Evolutionary conservation across 2,329 filamentous ascomycete species (phyloP), one percentile per base, ranked within the genome.

Genomic region (Bipolaris oryzae): DNA sequence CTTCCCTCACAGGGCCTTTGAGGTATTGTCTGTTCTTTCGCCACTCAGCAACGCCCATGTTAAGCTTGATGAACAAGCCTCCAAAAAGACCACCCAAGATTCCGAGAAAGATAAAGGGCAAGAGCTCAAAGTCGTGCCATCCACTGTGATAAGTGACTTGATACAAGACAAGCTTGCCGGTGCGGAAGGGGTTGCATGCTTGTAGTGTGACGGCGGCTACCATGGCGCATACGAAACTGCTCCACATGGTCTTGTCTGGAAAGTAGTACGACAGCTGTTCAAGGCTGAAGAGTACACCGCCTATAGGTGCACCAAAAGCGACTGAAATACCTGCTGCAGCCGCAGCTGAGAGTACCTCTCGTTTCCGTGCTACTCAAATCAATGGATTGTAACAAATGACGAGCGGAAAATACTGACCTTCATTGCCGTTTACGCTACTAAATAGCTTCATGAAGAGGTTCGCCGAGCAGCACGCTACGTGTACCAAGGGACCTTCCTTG

Each of bases 211-310:
- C 91, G 16, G 95, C 94, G 15, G 93, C 95, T n/a, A 96, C 91
- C 93, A 98, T 98, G 73, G 95, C 95, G 70, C 95, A 98, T 38
- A 99, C 95, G 72, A 99, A 99, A 70, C 92, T 96, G 75, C 97
- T 95, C 95, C 95, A 99, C 95, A 99, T 98, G 9, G 95, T 98
- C 77, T 98, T 98, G 78, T 98, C 94, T 0, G 95, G 94, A 67
- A 98, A 98, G 76, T 97, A 98, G 75, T 97, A 98, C 0, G 92
- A 96, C 2, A 98, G 81, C 84, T 96, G 92, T 85, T 90, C 94
- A n/a, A 98, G 85, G 77, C 91, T 96, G 80, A 98, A 98, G 18
- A 98, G 80, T 20, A 98, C 94, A 44, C 94, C 94, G 10, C 94
- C 95, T 53, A 98, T 96, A 7, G 93, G 93, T 5, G 93, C 91